Evolutionary conservation across 139 green algal genomes (phyloP), one percentile per base, ranked within the genome.

Genomic region (Chlamydomonas sp.): DNA sequence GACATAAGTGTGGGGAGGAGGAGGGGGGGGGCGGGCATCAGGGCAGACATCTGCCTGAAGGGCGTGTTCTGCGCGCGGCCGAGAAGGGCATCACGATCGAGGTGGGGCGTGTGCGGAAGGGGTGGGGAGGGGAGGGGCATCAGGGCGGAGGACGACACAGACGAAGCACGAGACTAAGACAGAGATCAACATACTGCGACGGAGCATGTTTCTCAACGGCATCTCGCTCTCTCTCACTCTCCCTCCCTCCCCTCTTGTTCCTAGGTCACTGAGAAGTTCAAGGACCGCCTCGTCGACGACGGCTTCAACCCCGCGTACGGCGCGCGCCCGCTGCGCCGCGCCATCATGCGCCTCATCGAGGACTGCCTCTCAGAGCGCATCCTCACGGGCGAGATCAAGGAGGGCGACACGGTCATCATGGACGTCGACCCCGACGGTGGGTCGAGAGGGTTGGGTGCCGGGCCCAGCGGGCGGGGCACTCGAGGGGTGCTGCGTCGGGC

Each of bases 261-360:
- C 54, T 38, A 69, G 63, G 65, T 71, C 24, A 86, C 81, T 24
- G 78, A 84, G 62, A 84, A 84, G 73, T 84, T 84, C 78, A 84
- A 84, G 78, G 78, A 83, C 73, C 73, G 93, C 13, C 83, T 99
- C 24, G 93, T 99, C 50, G 93, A 98, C 57, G 95, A 99, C 86
- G 95, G 95, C 30, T 99, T 97, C 91, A 97, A 95, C 85, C 95
- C 95, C 59, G 78, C 85, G 6, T 99, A 99, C 75, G 95, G 95
- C 73, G 95, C 95, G 0, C 85, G 95, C 69, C 95, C 95, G n/a
- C 88, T 99, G 80, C 85, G 95, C 54, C 89, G 95, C 73, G 94
- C 95, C 72, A 98, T 99, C 85, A 98, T 98, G 93, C 83, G 95
- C 4, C 81, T 99, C 49, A 85, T 99, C 61, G 95, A 99, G 85